Evolutionary conservation across 257 asterid species (phyloP), one percentile per base, ranked within the genome.

Genomic region (Linaria vulgaris): DNA sequence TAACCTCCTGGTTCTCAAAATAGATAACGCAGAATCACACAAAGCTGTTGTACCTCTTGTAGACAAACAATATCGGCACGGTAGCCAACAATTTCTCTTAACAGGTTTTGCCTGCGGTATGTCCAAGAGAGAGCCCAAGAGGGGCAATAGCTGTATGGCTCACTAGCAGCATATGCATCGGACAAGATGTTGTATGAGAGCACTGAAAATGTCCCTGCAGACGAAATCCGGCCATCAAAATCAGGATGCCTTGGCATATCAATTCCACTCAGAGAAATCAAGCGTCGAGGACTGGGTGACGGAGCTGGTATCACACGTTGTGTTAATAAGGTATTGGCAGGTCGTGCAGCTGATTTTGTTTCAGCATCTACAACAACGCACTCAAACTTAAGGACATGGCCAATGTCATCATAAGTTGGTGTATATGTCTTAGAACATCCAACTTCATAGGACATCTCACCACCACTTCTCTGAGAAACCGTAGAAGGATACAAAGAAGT

Each of bases 281-380:
- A 45, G 41, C 89, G 83, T 20, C 97, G 88, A 0, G 99, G 99
- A 51, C 89, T 83, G 34, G 99, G 99, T 52, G 88, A 83, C 14
- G 99, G 99, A 23, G 99, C 97, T n/a, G 99, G 99, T 70, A 94
- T 94, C 63, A 94, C 99, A 54, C 95, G 95, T 23, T 96, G 85
- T 20, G 97, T 94, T 54, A 79, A 68, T 44, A 94, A 68, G 25
- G 94, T 78, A 67, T 69, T 87, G 46, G 81, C 65, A 56, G 85
- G 83, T 45, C 96, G 97, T 68, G 82, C 88, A 5, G 79, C 30
- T 56, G 67, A 71, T 64, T 83, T 88, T 12, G 90, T 78, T 71
- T 87, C 92, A 7, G 76, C 91, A 63, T 90, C 96, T 6, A 86
- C 79, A 48, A 94, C 88, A 64, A 83, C 80, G 70, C 99, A 94